Percentiles rank a stretch among this genome's conserved stretches.
Conservation (phyloP, 495 filamentous ascomycete species). For the Neurospora tetrasperma region DNA sequence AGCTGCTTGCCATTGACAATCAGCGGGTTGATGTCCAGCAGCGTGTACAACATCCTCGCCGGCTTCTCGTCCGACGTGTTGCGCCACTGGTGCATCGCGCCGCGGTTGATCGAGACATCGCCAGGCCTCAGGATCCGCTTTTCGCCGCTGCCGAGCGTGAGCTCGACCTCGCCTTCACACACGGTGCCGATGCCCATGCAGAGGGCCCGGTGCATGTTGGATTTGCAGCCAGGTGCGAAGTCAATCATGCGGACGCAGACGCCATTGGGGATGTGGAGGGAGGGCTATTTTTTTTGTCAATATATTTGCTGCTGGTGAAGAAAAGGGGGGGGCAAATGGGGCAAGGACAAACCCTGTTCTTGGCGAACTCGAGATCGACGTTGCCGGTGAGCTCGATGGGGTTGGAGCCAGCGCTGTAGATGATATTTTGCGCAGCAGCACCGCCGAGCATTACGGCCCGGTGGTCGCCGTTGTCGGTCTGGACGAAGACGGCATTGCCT, state of each 20-base stretch:
- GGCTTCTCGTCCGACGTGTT: constrained; percentile 28
- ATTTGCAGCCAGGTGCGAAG: constrained; percentile 3
- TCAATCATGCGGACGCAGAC: background rate
- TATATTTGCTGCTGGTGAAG: background rate
- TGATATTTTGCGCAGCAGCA: background rate
- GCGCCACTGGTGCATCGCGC: constrained; percentile 52
- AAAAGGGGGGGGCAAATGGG: background rate
- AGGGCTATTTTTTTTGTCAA: background rate
- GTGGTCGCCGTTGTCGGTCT: background rate
- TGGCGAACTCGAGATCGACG: background rate
- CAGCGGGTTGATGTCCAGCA: background rate
- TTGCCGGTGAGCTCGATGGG: background rate
- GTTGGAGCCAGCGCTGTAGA: background rate
- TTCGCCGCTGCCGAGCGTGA: constrained; percentile 42
- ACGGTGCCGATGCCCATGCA: constrained; percentile 52
- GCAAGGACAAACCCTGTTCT: background rate
- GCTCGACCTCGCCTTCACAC: constrained; percentile 44
- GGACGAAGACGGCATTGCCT: background rate
- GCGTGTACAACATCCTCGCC: background rate
- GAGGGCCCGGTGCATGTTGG: constrained; percentile 46
- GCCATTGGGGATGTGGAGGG: background rate
- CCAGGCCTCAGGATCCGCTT: constrained; percentile 34
- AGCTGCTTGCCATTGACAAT: background rate
- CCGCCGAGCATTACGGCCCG: background rate
- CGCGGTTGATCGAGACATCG: constrained; percentile 46